phyloP scores from a whole-genome alignment of 306 rosid genomes.

The Canavalia ensiformis region DNA sequence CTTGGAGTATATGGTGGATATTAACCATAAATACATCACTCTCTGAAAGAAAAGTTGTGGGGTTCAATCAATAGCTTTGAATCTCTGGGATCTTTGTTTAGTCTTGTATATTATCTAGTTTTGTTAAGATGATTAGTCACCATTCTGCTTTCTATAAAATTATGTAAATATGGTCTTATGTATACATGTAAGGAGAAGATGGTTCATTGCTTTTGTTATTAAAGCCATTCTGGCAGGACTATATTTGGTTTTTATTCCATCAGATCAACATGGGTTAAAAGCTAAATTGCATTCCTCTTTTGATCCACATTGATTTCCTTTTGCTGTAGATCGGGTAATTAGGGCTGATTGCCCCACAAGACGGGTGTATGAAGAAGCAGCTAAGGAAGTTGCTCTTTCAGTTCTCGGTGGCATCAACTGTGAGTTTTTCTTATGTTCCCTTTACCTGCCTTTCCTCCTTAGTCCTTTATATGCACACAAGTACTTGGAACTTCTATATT shows the following conservation, averaged over 20 bases:
- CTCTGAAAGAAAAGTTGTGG: conserved; percentile 36
- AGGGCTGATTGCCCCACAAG: conserved; percentile 75
- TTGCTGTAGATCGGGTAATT: conserved; percentile 79
- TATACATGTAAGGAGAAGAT: conserved; percentile 19
- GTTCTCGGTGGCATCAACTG: conserved; percentile 91
- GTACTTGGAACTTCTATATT: conserved; percentile 18
- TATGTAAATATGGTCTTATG: conserved; percentile 30
- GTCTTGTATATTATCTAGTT: conserved; percentile 10
- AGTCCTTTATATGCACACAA: conserved; percentile 37
- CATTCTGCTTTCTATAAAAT: conserved; percentile 36
- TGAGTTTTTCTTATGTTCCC: conserved; percentile 51
- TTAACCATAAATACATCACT: conserved; percentile 8
- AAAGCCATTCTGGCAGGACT: conserved; percentile 35
- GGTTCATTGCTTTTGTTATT: conserved; percentile 21
- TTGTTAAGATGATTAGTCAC: conserved; percentile 1
- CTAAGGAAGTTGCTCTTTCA: conserved; percentile 92
- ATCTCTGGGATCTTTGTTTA: conserved; percentile 29
- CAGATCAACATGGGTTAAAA: conserved; percentile 29
- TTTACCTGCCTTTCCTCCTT: conserved; percentile 32
- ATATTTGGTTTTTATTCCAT: conserved; percentile 25
- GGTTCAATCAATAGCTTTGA: conserved; percentile 36
- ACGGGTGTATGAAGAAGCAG: conserved; percentile 87
- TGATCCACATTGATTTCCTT: conserved; percentile 49
- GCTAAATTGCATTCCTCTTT: conserved; percentile 27
- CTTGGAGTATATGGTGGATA: conserved; percentile 31